Evolutionary conservation across 1,284 basidiomycete species (phyloP), one percentile per base, ranked within the genome.

Genomic region (Microbotryum scabiosae): DNA sequence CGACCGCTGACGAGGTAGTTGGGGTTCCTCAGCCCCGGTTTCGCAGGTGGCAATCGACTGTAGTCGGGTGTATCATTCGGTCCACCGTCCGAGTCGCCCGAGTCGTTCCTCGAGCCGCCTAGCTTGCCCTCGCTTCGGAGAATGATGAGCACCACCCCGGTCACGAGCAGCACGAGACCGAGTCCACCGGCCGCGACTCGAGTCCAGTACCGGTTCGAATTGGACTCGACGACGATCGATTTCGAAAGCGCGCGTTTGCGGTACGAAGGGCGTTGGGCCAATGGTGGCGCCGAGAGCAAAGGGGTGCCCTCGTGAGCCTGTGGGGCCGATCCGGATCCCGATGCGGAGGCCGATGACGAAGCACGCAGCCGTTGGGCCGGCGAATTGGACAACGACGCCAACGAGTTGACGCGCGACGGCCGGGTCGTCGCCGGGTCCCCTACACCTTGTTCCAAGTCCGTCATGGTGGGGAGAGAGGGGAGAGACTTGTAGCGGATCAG

Each of bases 1-100:
- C 79, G 78, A 0, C 86, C 90, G 62, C 82, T 76, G 50, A 87
- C 81, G 44, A 90, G 80, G 69, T 85, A 88, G 16, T 86, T 84
- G 1, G 85, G 85, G 68, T 91, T 91, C 28, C 79, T 56, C n/a
- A 62, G 47, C 20, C 71, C 71, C 23, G 65, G 65, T 44, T 60
- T 57, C 4, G 71, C 69, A 18, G 60, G 60, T n/a, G 71, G 71
- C 21, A 72, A 59, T 49, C 61, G 61, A 41, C 60, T 66, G 45
- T 61, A 64, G 44, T 68, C 67, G 32, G 67, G 67, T 32, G 60
- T 64, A 36, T 64, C 63, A 16, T 61, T 49, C 7, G 41, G n/a
- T n/a, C 21, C 28, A 23, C 46, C 46, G n/a, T 30, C 46, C 9
- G 54, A 47, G 12, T 32, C 20, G 1, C 54, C 43, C 16, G 28